Conservation (phyloP, 345 rosid species). For the Aquilaria yunnanensis region DNA sequence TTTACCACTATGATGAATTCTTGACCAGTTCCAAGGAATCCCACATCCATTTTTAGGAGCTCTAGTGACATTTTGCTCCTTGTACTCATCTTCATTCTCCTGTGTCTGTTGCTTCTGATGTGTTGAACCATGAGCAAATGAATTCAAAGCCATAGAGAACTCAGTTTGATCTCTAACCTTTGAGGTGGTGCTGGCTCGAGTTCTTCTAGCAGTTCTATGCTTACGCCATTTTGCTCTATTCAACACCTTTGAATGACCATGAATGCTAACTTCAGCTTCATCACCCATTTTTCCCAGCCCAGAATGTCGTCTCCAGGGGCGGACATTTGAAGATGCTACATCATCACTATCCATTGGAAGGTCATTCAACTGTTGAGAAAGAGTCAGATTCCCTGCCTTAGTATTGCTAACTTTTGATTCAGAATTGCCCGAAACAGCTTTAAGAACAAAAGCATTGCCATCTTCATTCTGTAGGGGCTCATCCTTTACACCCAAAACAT, state of each 20-base stretch:
- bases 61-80: slow-evolving; percentile 41
- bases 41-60: slow-evolving; percentile 93
- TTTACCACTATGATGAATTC: slow-evolving; percentile 81
- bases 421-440: slow-evolving; percentile 39
- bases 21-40: slow-evolving; percentile 96
- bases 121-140: slow-evolving; percentile 41
- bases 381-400: slow-evolving; percentile 53
- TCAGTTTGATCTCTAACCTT: slow-evolving; percentile 57
- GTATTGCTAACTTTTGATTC: slow-evolving; percentile 40
- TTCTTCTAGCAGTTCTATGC: slow-evolving; percentile 56
- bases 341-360: slow-evolving; percentile 57
- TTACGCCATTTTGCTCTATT: slow-evolving; percentile 53
- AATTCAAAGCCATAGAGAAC: slow-evolving; percentile 77
- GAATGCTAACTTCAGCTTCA: slow-evolving; percentile 28
- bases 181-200: slow-evolving; percentile 26
- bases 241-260: slow-evolving; percentile 33
- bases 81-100: slow-evolving; percentile 34
- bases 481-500: slow-evolving; percentile 27
- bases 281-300: slow-evolving; percentile 26
- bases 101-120: slow-evolving; percentile 31
- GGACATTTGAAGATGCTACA: slow-evolving; percentile 56
- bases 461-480: slow-evolving; percentile 30
- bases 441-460: slow-evolving; percentile 30
- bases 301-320: slow-evolving; percentile 27
- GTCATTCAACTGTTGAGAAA: slow-evolving; percentile 70